Percentiles rank a stretch among this genome's conserved stretches.
Conservation (phyloP, 2,329 filamentous ascomycete species). For the Lachnellula subtilissima region DNA sequence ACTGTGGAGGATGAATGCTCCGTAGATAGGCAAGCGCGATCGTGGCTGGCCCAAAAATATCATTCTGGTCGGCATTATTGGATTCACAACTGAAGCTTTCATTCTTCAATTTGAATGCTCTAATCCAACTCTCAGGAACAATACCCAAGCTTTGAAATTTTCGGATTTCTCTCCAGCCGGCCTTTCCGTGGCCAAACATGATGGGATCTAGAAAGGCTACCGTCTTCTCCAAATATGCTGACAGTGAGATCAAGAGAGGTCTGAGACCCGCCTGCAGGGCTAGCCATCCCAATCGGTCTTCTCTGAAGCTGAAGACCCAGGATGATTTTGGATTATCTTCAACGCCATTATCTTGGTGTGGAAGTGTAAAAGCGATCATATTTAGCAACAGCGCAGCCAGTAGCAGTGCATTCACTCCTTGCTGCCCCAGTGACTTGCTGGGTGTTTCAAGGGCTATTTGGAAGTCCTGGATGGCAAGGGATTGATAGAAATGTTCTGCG, state of each 20-base stretch:
- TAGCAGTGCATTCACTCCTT: conserved; percentile 14
- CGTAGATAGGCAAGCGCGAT: conserved; percentile 13
- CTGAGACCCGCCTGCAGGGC: conserved; percentile 12
- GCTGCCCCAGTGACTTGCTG: conserved; percentile 13
- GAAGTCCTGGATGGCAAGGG: conserved; percentile 13
- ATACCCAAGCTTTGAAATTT: conserved; percentile 14
- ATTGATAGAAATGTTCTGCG: conserved; percentile 15
- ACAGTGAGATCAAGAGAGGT: conserved; percentile 14
- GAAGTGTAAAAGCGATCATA: conserved; percentile 14
- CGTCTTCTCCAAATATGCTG: conserved; percentile 13
- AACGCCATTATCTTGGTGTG: conserved; percentile 12
- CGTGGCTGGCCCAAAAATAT: conserved; percentile 13
- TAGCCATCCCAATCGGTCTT: conserved; percentile 14
- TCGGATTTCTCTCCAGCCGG: conserved; percentile 14
- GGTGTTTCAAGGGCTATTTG: conserved; percentile 14
- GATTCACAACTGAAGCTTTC: conserved; percentile 13
- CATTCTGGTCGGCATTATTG: conserved; percentile 10
- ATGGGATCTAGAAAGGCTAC: conserved; percentile 13
- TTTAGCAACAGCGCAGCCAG: conserved; percentile 14
- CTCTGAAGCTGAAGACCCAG: conserved; percentile 13
- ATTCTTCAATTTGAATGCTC: conserved; percentile 15
- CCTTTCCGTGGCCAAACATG: conserved; percentile 14
- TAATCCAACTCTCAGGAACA: conserved; percentile 14
- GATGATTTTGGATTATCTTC: conserved; percentile 15
- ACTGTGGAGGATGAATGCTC: conserved; percentile 12